Evolutionary conservation across 2,329 filamentous ascomycete genomes (phyloP).

Genomic region (Paraconiothyrium brasiliense): DNA sequence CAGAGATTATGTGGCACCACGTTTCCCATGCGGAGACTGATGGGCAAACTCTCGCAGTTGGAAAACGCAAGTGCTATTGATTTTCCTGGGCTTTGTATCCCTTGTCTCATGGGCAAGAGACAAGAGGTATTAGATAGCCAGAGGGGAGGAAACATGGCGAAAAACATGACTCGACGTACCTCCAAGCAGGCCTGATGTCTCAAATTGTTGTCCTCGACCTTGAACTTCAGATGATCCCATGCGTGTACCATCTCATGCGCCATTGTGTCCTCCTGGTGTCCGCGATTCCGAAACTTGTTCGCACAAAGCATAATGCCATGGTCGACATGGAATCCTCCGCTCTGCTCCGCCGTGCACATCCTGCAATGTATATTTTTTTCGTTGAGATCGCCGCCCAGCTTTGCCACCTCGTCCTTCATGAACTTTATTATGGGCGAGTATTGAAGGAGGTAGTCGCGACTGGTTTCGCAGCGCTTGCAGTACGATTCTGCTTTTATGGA

Average conservation of each 20-base stretch:
- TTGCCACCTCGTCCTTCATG: constrained; percentile 80
- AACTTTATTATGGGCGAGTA: constrained; percentile 89
- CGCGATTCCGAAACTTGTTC: constrained; percentile 82
- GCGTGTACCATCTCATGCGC: constrained; percentile 98
- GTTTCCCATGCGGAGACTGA: neutral
- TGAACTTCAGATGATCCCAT: constrained; percentile 91
- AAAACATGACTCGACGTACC: constrained; percentile 59
- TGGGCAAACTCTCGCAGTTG: neutral
- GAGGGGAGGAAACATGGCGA: neutral
- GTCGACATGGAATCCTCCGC: constrained; percentile 84
- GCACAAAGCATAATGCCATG: constrained; percentile 93
- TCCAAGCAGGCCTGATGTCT: constrained; percentile 94
- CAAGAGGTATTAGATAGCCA: constrained; percentile 16
- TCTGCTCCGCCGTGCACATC: constrained; percentile 76
- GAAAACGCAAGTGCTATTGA: neutral
- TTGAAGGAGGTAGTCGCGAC: constrained; percentile 83
- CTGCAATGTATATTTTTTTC: constrained; percentile 80
- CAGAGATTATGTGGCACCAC: neutral
- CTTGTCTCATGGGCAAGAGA: constrained; percentile 10
- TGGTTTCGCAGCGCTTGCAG: constrained; percentile 81
- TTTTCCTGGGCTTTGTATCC: constrained; percentile 14
- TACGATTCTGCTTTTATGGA: constrained; percentile 78
- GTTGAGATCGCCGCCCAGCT: constrained; percentile 80
- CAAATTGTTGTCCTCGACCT: constrained; percentile 84
- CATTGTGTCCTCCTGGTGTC: constrained; percentile 90